Evolutionary conservation across 2,329 filamentous ascomycete genomes (phyloP).

Genomic region (Fusarium sp.): DNA sequence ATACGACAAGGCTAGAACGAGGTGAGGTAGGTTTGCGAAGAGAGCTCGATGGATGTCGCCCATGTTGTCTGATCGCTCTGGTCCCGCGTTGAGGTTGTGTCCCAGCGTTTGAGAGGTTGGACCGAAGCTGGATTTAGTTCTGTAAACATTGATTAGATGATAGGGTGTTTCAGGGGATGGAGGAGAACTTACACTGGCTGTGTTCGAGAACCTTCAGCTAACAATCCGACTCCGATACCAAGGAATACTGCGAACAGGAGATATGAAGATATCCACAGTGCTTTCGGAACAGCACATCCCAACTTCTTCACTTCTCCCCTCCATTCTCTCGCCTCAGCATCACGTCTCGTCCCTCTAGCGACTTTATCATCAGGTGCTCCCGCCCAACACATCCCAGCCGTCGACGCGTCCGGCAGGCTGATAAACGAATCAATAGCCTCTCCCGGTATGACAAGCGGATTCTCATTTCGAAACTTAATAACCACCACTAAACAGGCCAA

Average conservation of each 20-base stretch:
- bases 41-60: neutral
- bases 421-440: neutral
- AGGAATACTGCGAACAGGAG: neutral
- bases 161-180: too few relatives aligned
- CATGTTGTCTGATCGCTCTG: neutral
- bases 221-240: neutral
- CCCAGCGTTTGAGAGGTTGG: neutral
- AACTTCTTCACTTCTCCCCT: rapidly evolving
- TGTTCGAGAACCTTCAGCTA: neutral
- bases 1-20: neutral
- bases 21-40: neutral
- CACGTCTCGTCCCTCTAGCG: too few relatives aligned
- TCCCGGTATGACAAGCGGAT: neutral
- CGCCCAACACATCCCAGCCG: neutral
- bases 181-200: neutral
- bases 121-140: neutral
- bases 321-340: neutral
- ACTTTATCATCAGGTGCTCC: neutral
- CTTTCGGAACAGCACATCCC: neutral
- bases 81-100: neutral
- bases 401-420: neutral
- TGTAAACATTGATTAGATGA: neutral
- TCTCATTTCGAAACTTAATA: neutral
- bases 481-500: neutral
- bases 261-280: neutral